phyloP scores from a whole-genome alignment of 2,329 filamentous ascomycete genomes.

The Ciborinia camelliae region DNA sequence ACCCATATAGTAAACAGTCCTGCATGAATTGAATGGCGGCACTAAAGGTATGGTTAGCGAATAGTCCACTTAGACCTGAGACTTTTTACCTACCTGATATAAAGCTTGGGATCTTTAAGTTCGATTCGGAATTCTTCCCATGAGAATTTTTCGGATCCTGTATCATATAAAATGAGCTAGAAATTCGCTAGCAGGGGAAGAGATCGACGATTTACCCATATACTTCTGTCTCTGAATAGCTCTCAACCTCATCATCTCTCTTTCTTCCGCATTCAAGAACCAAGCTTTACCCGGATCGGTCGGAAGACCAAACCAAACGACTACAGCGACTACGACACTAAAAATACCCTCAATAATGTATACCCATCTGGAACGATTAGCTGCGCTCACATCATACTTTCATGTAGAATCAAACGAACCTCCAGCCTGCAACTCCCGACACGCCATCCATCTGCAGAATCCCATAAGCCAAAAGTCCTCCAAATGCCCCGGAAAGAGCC shows the following conservation, averaged over 20 bases:
- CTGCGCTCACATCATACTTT: not conserved
- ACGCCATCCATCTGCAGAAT: constrained; percentile 46
- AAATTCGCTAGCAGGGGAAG: not conserved
- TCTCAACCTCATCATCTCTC: constrained; percentile 49
- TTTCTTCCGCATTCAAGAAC: constrained; percentile 48
- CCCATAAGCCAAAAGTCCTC: constrained; percentile 53
- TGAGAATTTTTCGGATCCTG: constrained; percentile 45
- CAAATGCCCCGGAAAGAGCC: constrained; percentile 50
- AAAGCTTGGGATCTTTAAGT: constrained; percentile 50
- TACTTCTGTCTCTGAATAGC: constrained; percentile 46
- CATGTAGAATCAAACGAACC: constrained; percentile 40
- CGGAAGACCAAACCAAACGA: constrained; percentile 48
- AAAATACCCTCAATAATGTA: constrained; percentile 50
- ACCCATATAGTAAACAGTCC: constrained; percentile 45
- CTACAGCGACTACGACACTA: constrained; percentile 42
- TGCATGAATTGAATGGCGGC: constrained; percentile 29
- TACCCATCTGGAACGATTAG: constrained; percentile 38
- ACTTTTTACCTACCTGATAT: constrained; percentile 35
- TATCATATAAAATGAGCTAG: not conserved
- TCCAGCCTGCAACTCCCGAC: constrained; percentile 45
- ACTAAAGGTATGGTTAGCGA: constrained; percentile 32
- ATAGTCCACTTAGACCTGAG: not conserved
- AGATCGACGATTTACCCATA: constrained; percentile 18
- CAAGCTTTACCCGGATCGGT: constrained; percentile 47
- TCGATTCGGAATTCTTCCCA: constrained; percentile 49